Evolutionary conservation across 148 eudicot genomes (phyloP).

Genomic region (Rhododendron ferrugineum): DNA sequence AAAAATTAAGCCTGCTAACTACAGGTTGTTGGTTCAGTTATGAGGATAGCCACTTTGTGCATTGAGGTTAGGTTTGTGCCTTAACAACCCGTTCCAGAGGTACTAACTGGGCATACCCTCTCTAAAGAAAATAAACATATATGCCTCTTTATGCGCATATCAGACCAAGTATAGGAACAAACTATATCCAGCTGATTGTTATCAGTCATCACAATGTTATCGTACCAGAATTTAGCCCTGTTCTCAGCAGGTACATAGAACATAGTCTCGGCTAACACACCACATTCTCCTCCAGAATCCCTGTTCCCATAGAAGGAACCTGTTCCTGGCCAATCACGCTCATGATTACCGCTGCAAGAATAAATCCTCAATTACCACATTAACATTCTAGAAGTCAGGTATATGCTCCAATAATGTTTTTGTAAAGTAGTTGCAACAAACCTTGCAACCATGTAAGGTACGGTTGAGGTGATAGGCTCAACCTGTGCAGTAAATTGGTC

Average conservation of each 20-base stretch:
- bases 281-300: slow-evolving; percentile 96
- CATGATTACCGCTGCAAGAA: slow-evolving; percentile 72
- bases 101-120: neutral
- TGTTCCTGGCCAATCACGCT: slow-evolving; percentile 79
- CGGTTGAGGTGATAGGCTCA: slow-evolving; percentile 68
- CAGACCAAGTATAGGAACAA: neutral
- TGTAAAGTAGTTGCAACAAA: slow-evolving; percentile 9
- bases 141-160: neutral
- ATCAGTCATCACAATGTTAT: neutral
- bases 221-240: slow-evolving; percentile 71
- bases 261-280: slow-evolving; percentile 73
- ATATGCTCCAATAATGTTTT: neutral
- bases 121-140: neutral
- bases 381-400: neutral
- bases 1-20: neutral
- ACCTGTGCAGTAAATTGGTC: slow-evolving; percentile 82
- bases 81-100: neutral
- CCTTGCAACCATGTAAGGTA: slow-evolving; percentile 87
- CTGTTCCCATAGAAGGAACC: slow-evolving; percentile 62
- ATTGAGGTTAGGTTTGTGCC: neutral
- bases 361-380: neutral
- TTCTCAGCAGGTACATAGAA: slow-evolving; percentile 76
- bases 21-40: neutral
- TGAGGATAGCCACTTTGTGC: neutral
- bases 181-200: neutral